phyloP scores from a whole-genome alignment of 345 rosid genomes.

The Gossypium longicalyx region DNA sequence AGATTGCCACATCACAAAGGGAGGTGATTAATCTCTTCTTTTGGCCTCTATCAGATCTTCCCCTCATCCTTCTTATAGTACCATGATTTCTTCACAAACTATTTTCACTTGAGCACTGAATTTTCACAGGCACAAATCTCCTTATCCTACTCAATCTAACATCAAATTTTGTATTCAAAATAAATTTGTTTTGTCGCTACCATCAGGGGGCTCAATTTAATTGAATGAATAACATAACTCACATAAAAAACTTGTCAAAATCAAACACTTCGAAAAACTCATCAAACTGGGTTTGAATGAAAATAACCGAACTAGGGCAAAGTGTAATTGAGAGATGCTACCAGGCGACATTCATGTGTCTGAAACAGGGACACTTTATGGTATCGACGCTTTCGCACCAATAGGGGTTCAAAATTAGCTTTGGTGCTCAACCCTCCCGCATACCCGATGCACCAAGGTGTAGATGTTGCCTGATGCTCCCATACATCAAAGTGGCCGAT shows the following conservation, averaged over 20 bases:
- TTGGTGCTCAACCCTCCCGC: no score
- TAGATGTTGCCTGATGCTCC: no score
- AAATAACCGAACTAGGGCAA: no score
- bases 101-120: slow-evolving; percentile 15
- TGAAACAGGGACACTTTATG: no score
- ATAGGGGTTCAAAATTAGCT: no score
- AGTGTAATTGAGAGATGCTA: no score
- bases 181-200: background rate
- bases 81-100: slow-evolving; percentile 18
- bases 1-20: slow-evolving; percentile 41
- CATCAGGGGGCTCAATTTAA: slow-evolving; percentile 4
- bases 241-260: slow-evolving; percentile 12
- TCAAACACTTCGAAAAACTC: background rate
- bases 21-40: slow-evolving; percentile 73
- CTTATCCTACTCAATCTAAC: slow-evolving; percentile 5
- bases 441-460: no score
- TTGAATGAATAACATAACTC: background rate
- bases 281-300: no score
- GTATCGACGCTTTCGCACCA: no score
- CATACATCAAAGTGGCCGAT: no score
- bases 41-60: slow-evolving; percentile 85
- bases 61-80: slow-evolving; percentile 54
- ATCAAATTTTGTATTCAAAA: slow-evolving; percentile 5
- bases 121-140: slow-evolving; percentile 20
- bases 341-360: no score